Base-by-base conservation (phyloP, 805 yeast species). In the Suhomyces canberraensis region DNA sequence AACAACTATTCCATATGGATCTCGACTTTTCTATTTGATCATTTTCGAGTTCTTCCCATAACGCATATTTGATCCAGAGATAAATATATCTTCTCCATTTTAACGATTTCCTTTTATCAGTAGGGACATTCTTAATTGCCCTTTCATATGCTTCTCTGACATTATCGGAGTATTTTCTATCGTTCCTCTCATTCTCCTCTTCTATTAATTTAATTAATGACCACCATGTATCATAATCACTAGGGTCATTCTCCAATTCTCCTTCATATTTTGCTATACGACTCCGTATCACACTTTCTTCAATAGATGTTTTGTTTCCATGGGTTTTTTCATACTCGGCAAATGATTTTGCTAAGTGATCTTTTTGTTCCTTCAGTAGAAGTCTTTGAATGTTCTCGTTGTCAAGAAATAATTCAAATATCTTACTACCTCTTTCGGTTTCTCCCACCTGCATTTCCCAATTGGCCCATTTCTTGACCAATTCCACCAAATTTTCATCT, bases 171-270 rank as follows among this genome's bases (percentile, higher is more conserved):
- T n/a, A n/a, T n/a, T n/a, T n/a, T n/a, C n/a, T n/a, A n/a, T n/a
- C n/a, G n/a, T n/a, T n/a, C n/a, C n/a, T n/a, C 9, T 40, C 15
- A 48, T 51, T 16, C 4, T 52, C 51, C 16, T 71, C 67, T 35
- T 73, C 73, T 9, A 79, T 48, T 16, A 86, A 52, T 9, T 73
- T 66, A 2, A 87, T 41, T 49, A 80, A 81, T 0, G 75, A 54
- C 91, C 95, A 89, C 97, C 98, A 90, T 0, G 79, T 62, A 49
- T 84, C 93, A 56, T 78, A 80, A 59, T 86, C 85, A 0, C 38
- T 27, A 1, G 87, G 80, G 35, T 75, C 65, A 8, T 51, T 46
- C 5, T 51, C 40, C 11, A 85, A 47, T 15, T 60, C 64, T 3
- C 61, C 54, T 48, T 81, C 80, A 52, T 84, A 86, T 36, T 64